Evolutionary conservation across 2,329 filamentous ascomycete genomes (phyloP).

Genomic region (Calonectria honghensis): DNA sequence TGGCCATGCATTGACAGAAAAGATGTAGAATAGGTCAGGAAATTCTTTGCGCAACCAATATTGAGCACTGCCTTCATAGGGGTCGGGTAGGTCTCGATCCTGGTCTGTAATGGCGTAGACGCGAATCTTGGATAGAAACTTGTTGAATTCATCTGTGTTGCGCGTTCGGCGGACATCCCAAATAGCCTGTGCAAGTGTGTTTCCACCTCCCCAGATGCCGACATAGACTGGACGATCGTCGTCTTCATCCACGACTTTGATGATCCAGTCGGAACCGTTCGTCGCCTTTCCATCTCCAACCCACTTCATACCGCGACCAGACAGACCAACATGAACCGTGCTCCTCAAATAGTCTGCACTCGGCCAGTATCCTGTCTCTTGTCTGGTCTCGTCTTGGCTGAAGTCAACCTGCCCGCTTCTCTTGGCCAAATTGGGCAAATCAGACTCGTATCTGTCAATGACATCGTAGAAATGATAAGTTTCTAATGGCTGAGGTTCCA

Average conservation of each 20-base stretch:
- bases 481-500: not conserved
- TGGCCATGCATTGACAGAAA: slow-evolving; percentile 14
- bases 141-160: slow-evolving; percentile 1
- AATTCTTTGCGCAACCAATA: slow-evolving; percentile 15
- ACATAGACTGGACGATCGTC: slow-evolving; percentile 10
- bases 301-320: slow-evolving; percentile 13
- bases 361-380: slow-evolving; percentile 9
- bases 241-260: slow-evolving; percentile 5
- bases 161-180: slow-evolving; percentile 13
- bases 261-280: slow-evolving; percentile 14
- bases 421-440: slow-evolving; percentile 9
- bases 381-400: not conserved
- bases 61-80: slow-evolving; percentile 4
- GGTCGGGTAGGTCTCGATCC: not conserved
- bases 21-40: slow-evolving; percentile 5
- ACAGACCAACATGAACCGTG: slow-evolving; percentile 2
- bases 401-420: slow-evolving; percentile 12
- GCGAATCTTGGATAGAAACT: slow-evolving; percentile 9
- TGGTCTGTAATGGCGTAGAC: slow-evolving; percentile 14
- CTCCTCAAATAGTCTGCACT: slow-evolving; percentile 7
- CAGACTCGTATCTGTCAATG: slow-evolving; percentile 1
- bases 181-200: slow-evolving; percentile 7
- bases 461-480: slow-evolving; percentile 9
- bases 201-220: slow-evolving; percentile 17
- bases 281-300: slow-evolving; percentile 11